A percentile compares a stretch with the other conserved stretches of the same genome.
Conservation (phyloP, 129 eudicot genomes). For the Escallonia rubra region DNA sequence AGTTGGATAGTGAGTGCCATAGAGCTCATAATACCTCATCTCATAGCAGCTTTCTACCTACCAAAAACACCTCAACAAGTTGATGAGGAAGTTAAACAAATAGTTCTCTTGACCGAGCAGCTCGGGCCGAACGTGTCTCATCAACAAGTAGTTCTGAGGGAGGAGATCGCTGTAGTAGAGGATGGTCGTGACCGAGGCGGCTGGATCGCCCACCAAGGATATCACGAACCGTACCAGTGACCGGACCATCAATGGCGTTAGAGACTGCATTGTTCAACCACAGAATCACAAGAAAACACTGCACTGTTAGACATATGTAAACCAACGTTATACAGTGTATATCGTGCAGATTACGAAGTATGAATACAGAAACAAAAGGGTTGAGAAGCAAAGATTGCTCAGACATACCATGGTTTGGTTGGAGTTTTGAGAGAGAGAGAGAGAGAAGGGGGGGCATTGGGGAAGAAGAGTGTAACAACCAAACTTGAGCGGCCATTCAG, state of each 20-base stretch:
- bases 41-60: conserved; percentile 1
- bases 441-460: too few species aligned
- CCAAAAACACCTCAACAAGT: conserved; percentile 42
- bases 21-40: too few species aligned
- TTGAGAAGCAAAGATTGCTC: too few species aligned
- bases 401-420: too few species aligned
- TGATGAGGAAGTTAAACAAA: conserved; percentile 31
- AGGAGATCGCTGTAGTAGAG: conserved; percentile 43
- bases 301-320: not conserved
- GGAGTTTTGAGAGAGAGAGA: too few species aligned
- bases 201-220: conserved; percentile 32
- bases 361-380: too few species aligned
- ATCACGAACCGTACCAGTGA: conserved; percentile 28
- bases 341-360: too few species aligned
- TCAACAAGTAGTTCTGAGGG: conserved; percentile 24
- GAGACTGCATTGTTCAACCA: conserved; percentile 6
- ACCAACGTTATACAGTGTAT: too few species aligned
- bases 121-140: conserved; percentile 34
- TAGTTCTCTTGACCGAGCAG: conserved; percentile 19
- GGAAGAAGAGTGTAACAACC: too few species aligned
- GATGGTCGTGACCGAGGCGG: conserved; percentile 43
- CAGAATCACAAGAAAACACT: not conserved
- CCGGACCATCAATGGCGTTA: conserved; percentile 21
- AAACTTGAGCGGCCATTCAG: too few species aligned
- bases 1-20: too few species aligned